Evolutionary conservation across 2,329 filamentous ascomycete species (phyloP).

Genomic region (Fusarium sp.): DNA sequence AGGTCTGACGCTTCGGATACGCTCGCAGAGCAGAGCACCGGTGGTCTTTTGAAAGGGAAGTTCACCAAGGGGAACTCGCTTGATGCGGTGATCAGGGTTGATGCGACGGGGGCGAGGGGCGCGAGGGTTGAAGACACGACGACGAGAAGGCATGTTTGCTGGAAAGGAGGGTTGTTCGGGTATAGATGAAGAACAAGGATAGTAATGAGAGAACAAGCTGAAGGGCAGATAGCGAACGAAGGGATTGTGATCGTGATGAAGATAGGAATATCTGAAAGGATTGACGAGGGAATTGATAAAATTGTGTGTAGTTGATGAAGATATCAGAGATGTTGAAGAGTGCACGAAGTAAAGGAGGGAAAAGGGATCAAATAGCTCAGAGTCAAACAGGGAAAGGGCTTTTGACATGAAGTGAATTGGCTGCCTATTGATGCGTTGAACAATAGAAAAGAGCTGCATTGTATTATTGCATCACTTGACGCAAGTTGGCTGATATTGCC

Average conservation of each 20-base stretch:
- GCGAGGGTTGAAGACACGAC: conserved; percentile 1
- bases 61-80: conserved; percentile 47
- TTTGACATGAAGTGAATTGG: neutral
- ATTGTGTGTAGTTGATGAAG: neutral
- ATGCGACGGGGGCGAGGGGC: conserved; percentile 2
- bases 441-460: neutral
- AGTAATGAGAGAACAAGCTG: neutral
- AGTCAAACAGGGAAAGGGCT: neutral
- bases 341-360: neutral
- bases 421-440: neutral
- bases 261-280: neutral
- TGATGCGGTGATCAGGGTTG: conserved; percentile 22
- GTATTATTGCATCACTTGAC: conserved; percentile 25
- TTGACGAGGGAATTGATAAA: neutral
- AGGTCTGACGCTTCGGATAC: conserved; percentile 41
- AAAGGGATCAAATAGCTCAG: neutral
- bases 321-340: neutral
- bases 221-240: neutral
- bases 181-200: neutral
- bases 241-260: neutral
- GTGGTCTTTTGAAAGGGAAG: conserved; percentile 41
- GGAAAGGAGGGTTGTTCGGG: neutral
- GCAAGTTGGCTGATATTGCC: conserved; percentile 1
- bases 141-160: conserved; percentile 34
- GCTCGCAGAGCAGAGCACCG: conserved; percentile 39